Evolutionary conservation across 2,329 filamentous ascomycete genomes (phyloP).

Genomic region (Cercospora sojina): DNA sequence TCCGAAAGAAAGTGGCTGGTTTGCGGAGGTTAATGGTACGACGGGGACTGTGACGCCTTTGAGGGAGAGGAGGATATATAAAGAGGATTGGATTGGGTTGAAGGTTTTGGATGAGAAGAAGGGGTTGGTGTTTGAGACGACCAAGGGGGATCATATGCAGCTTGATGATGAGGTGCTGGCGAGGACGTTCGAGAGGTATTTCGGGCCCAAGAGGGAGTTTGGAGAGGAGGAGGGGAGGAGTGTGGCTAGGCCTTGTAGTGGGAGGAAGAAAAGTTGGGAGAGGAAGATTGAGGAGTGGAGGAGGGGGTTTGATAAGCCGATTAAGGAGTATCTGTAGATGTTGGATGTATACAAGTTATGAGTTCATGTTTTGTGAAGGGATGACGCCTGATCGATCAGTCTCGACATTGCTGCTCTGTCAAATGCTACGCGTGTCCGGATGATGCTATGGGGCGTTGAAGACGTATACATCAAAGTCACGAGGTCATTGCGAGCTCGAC

Average conservation of each 20-base stretch:
- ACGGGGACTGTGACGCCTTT: conserved; percentile 62
- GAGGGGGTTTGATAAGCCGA: conserved; percentile 4
- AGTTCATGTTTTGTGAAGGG: background rate
- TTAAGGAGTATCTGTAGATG: conserved; percentile 19
- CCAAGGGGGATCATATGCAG: conserved; percentile 80
- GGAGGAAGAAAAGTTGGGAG: conserved; percentile 7
- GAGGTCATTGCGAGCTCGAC: background rate
- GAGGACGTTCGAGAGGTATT: conserved; percentile 65
- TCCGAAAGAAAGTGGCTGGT: conserved; percentile 89
- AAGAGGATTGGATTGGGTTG: conserved; percentile 91
- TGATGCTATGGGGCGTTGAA: background rate
- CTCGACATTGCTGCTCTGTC: background rate
- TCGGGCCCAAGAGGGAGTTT: conserved; percentile 49
- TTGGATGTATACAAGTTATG: background rate
- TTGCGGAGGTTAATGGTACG: conserved; percentile 77
- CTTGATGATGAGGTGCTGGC: conserved; percentile 65
- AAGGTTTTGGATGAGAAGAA: conserved; percentile 75
- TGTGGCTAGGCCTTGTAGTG: conserved; percentile 5
- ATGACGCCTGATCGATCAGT: background rate
- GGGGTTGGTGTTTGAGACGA: conserved; percentile 70
- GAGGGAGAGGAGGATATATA: conserved; percentile 70
- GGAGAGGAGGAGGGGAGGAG: background rate
- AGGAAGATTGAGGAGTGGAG: conserved; percentile 11
- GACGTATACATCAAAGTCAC: background rate
- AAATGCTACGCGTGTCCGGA: background rate